These are phyloP conservation scores for Alnus glutinosa DNA, from an alignment of 306 rosid genomes.

Conservation along the genomic window DNA sequence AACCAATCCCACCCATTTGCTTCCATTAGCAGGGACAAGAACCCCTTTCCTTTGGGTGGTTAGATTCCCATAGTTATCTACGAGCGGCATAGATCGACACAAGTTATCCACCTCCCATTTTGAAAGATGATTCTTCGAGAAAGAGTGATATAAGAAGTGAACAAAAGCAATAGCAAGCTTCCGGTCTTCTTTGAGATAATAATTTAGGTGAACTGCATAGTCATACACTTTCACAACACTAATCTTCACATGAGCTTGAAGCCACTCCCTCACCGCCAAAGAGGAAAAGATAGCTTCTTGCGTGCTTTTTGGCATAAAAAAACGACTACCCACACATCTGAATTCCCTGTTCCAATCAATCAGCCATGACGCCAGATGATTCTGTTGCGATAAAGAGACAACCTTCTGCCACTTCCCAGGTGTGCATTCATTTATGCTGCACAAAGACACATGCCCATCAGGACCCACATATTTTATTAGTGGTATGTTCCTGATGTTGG, in stretches of 20 bases:
- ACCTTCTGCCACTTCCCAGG: not conserved
- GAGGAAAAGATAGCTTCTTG: constrained; percentile 40
- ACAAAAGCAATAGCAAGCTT: constrained; percentile 39
- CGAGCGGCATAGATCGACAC: constrained; percentile 51
- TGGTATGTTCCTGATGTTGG: constrained; percentile 40
- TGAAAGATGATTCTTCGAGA: constrained; percentile 15
- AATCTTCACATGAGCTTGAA: constrained; percentile 27
- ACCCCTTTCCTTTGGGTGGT: constrained; percentile 20
- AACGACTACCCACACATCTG: constrained; percentile 6
- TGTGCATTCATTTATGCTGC: constrained; percentile 32
- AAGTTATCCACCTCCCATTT: constrained; percentile 4
- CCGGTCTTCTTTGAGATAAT: constrained; percentile 12
- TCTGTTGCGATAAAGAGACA: constrained; percentile 26
- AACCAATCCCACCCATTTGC: constrained; percentile 68
- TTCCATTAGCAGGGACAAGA: constrained; percentile 63
- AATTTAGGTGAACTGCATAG: constrained; percentile 34
- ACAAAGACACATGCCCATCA: constrained; percentile 34
- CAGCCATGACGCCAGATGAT: constrained; percentile 50
- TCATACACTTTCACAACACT: not conserved
- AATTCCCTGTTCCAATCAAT: constrained; percentile 54
- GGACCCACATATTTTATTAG: constrained; percentile 48
- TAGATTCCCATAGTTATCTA: constrained; percentile 50
- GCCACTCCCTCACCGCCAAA: constrained; percentile 43
- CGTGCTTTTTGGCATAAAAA: constrained; percentile 56
- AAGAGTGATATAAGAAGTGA: constrained; percentile 62